Base-by-base conservation (phyloP, 768 basidiomycete genomes). In the Mycena galericulata region DNA sequence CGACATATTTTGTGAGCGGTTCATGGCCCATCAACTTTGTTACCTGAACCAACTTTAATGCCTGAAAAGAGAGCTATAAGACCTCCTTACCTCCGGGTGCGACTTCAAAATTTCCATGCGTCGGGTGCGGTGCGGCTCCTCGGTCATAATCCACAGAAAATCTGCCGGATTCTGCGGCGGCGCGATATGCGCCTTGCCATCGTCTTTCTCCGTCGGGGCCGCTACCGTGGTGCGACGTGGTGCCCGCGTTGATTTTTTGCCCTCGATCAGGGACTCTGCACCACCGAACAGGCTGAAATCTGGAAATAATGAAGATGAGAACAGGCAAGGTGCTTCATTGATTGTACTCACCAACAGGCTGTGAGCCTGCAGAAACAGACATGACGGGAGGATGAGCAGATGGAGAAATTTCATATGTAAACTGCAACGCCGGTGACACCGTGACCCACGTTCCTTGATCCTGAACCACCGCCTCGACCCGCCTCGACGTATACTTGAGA, bases 11-110 rank as follows among this genome's bases (percentile, higher is more conserved):
- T 8, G 98, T 99, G 51, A 92, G 81, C 1, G 93, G 92, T 73
- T 98, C 97, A 74, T 95, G 85, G 29, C 98, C 98, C 98, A 99
- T 99, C 49, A 99, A 89, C 77, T 94, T 95, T 15, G 92, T 94
- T 69, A 99, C 96, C 94, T 96, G 73, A 20, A 27, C 27, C 54
- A 53, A 54, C 17, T 53, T 47, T 65, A 27, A 8, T 34, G 15
- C 45, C 4, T 14, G 11, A 26, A 40, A 47, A 34, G 6, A 18
- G 22, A 32, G n/a, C 20, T 65, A 51, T 46, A 46, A 10, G 63
- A 45, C 4, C 40, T 18, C 79, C 85, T 60, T 67, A 93, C 94
- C 85, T 98, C 91, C 0, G 98, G 98, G 75, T 99, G 96, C 0
- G 93, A 92, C 74, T 97, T 97, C 84, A 99, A 87, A 68, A 99